Evolutionary conservation across 1,284 basidiomycete genomes (phyloP).

Genomic region (Coniferiporia weirii): DNA sequence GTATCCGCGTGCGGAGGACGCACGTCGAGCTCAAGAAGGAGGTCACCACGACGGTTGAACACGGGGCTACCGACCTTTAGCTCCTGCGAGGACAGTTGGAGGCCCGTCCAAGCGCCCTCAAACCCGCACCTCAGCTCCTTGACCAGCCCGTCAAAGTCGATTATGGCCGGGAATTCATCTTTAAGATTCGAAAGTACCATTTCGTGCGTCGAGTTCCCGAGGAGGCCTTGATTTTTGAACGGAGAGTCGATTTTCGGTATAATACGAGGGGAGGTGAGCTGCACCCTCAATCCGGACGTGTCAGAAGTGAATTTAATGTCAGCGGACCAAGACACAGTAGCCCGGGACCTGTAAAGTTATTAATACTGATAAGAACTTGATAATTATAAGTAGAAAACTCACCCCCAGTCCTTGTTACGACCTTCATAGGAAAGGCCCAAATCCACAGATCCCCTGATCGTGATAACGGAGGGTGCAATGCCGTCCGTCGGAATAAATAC

Average conservation of each 20-base stretch:
- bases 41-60: slow-evolving; percentile 30
- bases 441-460: slow-evolving; percentile 25
- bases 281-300: slow-evolving; percentile 3
- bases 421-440: slow-evolving; percentile 22
- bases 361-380: background rate
- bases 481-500: slow-evolving; percentile 26
- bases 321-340: slow-evolving; percentile 12
- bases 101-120: slow-evolving; percentile 29
- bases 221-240: slow-evolving; percentile 4
- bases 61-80: slow-evolving; percentile 29
- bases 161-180: slow-evolving; percentile 22
- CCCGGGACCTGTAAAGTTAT: background rate
- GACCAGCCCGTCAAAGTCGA: slow-evolving; percentile 25
- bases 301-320: slow-evolving; percentile 7
- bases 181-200: slow-evolving; percentile 20
- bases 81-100: slow-evolving; percentile 24
- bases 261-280: slow-evolving; percentile 1
- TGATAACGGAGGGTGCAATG: slow-evolving; percentile 26
- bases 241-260: slow-evolving; percentile 4
- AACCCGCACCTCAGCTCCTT: slow-evolving; percentile 26
- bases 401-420: slow-evolving; percentile 13
- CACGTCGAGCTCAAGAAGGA: slow-evolving; percentile 29
- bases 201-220: slow-evolving; percentile 19
- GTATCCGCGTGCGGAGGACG: background rate
- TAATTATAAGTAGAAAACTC: background rate